phyloP scores from a whole-genome alignment of 169 alveolate genomes.

The Hepatocystis sp. region DNA sequence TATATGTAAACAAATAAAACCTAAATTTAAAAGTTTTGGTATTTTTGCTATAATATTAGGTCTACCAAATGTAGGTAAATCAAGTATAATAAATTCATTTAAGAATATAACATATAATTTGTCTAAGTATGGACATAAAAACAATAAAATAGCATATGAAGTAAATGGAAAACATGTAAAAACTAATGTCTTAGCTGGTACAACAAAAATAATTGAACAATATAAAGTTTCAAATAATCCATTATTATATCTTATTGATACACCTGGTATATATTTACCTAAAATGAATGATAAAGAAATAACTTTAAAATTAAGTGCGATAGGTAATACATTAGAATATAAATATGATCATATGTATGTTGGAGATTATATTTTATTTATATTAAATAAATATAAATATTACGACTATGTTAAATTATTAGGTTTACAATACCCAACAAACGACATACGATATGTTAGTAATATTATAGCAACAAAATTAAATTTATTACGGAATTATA shows the following conservation, averaged over 20 bases:
- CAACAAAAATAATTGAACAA: constrained; percentile 39
- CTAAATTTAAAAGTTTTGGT: constrained; percentile 67
- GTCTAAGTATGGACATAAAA: constrained; percentile 48
- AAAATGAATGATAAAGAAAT: constrained; percentile 81
- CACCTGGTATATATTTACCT: constrained; percentile 77
- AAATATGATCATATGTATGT: constrained; percentile 84
- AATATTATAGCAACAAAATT: constrained; percentile 58
- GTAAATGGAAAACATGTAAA: constrained; percentile 51
- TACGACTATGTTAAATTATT: constrained; percentile 81
- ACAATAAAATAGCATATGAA: constrained; percentile 61
- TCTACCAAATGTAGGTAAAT: constrained; percentile 99
- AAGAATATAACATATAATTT: constrained; percentile 55
- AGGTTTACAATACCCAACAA: constrained; percentile 84
- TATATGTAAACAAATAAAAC: constrained; percentile 65
- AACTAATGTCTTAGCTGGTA: constrained; percentile 68
- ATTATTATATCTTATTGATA: constrained; percentile 44
- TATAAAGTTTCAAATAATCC: constrained; percentile 72
- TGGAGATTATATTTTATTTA: constrained; percentile 84
- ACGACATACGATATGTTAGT: constrained; percentile 79
- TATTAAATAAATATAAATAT: constrained; percentile 78
- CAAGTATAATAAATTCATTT: constrained; percentile 94
- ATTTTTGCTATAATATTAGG: constrained; percentile 89
- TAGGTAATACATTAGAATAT: constrained; percentile 88
- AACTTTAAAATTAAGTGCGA: constrained; percentile 87
- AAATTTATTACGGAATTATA: constrained; percentile 67